Percentiles rank a stretch among this genome's conserved stretches.
Conservation (phyloP, 495 filamentous ascomycete genomes). For the Aspergillus conjunctus region DNA sequence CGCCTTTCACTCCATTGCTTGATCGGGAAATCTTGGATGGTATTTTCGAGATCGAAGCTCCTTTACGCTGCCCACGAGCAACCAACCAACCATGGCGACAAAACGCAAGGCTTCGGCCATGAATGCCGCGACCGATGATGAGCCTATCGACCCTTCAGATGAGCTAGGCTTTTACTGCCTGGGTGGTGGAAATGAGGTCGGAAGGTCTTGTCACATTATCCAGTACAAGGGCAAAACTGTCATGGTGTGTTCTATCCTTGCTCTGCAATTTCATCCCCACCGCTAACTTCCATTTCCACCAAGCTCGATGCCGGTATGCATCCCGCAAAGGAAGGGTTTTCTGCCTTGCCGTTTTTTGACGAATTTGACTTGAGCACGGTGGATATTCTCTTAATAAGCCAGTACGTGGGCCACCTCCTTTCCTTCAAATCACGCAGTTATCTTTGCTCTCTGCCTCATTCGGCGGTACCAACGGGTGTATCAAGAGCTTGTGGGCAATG, state of each 20-base stretch:
- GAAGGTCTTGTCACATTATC: conserved; percentile 94
- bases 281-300: conserved; percentile 25
- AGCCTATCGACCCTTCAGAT: conserved; percentile 77
- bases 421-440: conserved; percentile 17
- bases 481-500: conserved; percentile 13
- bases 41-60: background rate
- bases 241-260: conserved; percentile 67
- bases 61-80: background rate
- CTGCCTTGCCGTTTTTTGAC: conserved; percentile 94
- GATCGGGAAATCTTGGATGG: background rate
- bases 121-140: conserved; percentile 59
- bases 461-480: conserved; percentile 13
- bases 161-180: conserved; percentile 91
- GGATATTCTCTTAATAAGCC: conserved; percentile 94
- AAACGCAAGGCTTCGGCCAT: conserved; percentile 75
- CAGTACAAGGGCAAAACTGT: conserved; percentile 99
- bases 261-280: background rate
- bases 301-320: conserved; percentile 97
- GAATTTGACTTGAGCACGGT: conserved; percentile 97
- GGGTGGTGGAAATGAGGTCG: conserved; percentile 95
- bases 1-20: background rate
- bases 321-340: conserved; percentile 93
- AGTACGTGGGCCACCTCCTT: conserved; percentile 64
- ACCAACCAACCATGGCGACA: conserved; percentile 63
- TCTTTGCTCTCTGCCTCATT: conserved; percentile 1